phyloP scores from a whole-genome alignment of 768 basidiomycete species.

The Termitomyces sp. region DNA sequence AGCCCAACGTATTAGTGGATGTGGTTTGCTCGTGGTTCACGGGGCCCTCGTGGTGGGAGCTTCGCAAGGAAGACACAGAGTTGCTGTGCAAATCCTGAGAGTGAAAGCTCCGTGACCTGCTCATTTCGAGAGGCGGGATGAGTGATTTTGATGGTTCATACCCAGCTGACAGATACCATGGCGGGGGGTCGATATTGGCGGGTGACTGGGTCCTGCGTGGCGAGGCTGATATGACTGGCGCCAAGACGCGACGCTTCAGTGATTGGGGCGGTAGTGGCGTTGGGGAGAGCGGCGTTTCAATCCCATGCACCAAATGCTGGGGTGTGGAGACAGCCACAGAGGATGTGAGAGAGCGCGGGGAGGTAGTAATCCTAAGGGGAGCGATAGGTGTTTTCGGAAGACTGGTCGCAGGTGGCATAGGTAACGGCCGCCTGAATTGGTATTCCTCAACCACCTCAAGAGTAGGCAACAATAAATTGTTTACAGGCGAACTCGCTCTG shows the following conservation, averaged over 20 bases:
- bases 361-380: not conserved
- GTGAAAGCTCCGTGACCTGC: not conserved
- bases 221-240: not conserved
- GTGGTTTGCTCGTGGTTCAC: not conserved
- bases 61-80: not conserved
- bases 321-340: not conserved
- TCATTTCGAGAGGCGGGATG: not conserved
- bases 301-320: not conserved
- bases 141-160: not conserved
- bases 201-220: not conserved
- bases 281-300: not conserved
- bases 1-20: not conserved
- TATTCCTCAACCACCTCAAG: not conserved
- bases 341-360: not conserved
- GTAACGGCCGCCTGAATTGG: not conserved
- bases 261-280: not conserved
- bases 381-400: not conserved
- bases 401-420: not conserved
- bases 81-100: not conserved
- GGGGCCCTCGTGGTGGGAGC: not conserved
- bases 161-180: not conserved
- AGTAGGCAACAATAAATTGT: not conserved
- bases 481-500: not conserved
- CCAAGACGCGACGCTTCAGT: not conserved
- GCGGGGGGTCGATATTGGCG: not conserved